Evolutionary conservation across 176 grass and related monocot species (phyloP).

Genomic region (Musa itinerans): DNA sequence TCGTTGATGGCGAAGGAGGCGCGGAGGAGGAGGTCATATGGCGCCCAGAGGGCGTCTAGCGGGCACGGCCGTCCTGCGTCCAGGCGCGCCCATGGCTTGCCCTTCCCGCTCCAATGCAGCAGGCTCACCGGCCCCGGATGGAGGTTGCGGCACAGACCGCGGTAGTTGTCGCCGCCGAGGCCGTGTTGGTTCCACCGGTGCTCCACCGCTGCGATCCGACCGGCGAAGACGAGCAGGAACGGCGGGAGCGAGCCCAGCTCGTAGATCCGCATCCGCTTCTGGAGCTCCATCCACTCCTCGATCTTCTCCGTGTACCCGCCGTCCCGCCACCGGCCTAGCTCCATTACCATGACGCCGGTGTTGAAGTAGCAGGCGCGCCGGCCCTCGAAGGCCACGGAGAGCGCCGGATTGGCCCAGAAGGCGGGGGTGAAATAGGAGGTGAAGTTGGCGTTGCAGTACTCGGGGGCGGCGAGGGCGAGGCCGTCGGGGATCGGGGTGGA

Average conservation of each 20-base stretch:
- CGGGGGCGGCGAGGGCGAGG: constrained; percentile 7
- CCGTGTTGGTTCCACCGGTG: constrained; percentile 99
- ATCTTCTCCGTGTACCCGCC: constrained; percentile 16
- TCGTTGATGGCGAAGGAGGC: constrained; percentile 14
- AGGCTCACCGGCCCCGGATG: constrained; percentile 17
- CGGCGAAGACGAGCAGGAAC: constrained; percentile 10
- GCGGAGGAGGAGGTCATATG: constrained; percentile 20
- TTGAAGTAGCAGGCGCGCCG: constrained; percentile 18
- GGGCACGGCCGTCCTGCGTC: constrained; percentile 22
- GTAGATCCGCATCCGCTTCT: constrained; percentile 27
- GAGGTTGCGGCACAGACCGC: constrained; percentile 17
- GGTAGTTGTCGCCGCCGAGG: constrained; percentile 77
- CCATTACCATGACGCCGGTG: constrained; percentile 25
- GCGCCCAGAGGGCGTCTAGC: constrained; percentile 16
- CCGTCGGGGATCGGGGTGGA: constrained; percentile 14
- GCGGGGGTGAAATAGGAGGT: constrained; percentile 13
- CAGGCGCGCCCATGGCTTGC: constrained; percentile 19
- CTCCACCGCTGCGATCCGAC: constrained; percentile 42
- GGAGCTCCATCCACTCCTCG: constrained; percentile 25
- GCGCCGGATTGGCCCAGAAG: constrained; percentile 11
- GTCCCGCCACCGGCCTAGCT: constrained; percentile 11
- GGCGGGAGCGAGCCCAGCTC: constrained; percentile 19
- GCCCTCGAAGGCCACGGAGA: constrained; percentile 14
- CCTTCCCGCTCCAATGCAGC: constrained; percentile 20
- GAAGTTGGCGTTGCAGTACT: constrained; percentile 26